A percentile compares a stretch with the other conserved stretches of the same genome.
Evolutionary conservation across 176 grass and related monocot genomes (phyloP).

Genomic region (Echinochloa phyllopogon): DNA sequence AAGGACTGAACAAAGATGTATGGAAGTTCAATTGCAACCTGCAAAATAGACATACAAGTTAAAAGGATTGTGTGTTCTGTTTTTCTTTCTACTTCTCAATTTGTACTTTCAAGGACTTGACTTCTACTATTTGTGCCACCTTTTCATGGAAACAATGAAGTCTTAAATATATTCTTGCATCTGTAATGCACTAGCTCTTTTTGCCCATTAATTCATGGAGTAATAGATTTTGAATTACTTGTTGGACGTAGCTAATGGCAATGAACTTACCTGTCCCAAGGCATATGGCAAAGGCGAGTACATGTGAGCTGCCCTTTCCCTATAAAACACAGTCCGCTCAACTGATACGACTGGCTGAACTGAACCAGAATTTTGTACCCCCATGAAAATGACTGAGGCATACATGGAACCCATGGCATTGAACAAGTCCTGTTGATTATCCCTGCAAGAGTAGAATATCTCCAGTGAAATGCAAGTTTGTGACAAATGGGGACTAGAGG

Average conservation of each 20-base stretch:
- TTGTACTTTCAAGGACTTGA: not conserved
- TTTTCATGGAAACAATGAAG: not conserved
- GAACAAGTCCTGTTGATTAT: conserved; percentile 68
- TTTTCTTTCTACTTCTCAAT: not conserved
- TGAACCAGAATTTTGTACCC: conserved; percentile 64
- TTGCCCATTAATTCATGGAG: not conserved
- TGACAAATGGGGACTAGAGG: not conserved
- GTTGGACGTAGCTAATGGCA: not conserved
- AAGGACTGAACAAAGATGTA: conserved; percentile 71
- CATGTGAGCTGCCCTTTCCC: conserved; percentile 83
- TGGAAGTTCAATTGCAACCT: conserved; percentile 83
- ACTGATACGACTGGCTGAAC: conserved; percentile 78
- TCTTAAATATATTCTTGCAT: not conserved
- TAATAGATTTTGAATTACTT: not conserved
- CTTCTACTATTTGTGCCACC: not conserved
- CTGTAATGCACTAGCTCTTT: not conserved
- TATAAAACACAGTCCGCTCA: conserved; percentile 84
- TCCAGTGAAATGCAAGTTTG: conserved; percentile 16
- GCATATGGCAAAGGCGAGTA: conserved; percentile 88
- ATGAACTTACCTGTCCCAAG: conserved; percentile 67
- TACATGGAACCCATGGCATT: conserved; percentile 97
- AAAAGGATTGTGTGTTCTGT: not conserved
- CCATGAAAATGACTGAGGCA: conserved; percentile 75
- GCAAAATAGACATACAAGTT: conserved; percentile 27
- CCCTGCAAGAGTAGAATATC: conserved; percentile 52